Percentiles rank a stretch among this genome's conserved stretches.
Conservation (phyloP, 148 eudicot genomes). For the Silene conica region DNA sequence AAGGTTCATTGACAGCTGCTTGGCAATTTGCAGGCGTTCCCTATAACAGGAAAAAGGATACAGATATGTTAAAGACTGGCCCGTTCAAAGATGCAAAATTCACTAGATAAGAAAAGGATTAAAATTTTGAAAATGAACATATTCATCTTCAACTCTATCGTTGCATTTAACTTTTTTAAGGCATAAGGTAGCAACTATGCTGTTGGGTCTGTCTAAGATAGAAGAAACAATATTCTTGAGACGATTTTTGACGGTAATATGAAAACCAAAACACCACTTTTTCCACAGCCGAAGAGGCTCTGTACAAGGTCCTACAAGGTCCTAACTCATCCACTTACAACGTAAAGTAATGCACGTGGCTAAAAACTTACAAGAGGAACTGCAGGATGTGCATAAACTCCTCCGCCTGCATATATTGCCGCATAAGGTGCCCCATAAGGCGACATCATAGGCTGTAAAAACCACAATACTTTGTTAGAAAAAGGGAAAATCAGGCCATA, state of each 20-base stretch:
- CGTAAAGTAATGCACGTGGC: neutral
- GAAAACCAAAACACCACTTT: slow-evolving; percentile 3
- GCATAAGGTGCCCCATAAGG: slow-evolving; percentile 94
- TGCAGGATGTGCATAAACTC: slow-evolving; percentile 89
- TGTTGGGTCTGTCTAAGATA: neutral
- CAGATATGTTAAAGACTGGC: slow-evolving; percentile 1
- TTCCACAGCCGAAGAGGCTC: neutral
- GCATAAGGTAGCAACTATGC: neutral
- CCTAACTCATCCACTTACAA: neutral
- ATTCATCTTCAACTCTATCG: neutral
- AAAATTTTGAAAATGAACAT: neutral
- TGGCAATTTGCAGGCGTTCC: slow-evolving; percentile 34
- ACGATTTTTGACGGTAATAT: neutral
- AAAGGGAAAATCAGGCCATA: neutral
- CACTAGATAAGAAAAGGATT: neutral
- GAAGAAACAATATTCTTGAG: neutral
- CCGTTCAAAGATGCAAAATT: slow-evolving; percentile 1
- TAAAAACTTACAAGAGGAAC: slow-evolving; percentile 59
- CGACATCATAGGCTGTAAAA: slow-evolving; percentile 76
- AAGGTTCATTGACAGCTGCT: slow-evolving; percentile 29
- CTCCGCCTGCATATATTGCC: slow-evolving; percentile 86
- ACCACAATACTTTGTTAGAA: neutral
- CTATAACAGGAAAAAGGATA: slow-evolving; percentile 22
- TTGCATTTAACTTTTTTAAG: neutral
- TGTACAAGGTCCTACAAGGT: neutral